phyloP scores from a whole-genome alignment of 2,329 filamentous ascomycete species.

The Scytalidium lignicola region DNA sequence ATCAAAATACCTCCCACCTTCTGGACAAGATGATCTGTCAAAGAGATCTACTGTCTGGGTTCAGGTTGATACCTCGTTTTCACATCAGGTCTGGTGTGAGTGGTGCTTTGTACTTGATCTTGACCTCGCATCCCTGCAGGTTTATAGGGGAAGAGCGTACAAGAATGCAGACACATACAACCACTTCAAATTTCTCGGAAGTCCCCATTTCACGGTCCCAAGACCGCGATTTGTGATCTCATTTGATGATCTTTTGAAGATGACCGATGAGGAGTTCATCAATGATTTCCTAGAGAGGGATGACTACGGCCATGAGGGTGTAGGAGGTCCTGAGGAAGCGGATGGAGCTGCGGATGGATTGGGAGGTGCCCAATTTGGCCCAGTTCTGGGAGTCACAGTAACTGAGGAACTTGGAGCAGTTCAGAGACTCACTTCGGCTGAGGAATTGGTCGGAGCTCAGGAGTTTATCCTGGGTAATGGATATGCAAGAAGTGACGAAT shows the following conservation, averaged over 20 bases:
- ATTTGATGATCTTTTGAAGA: neutral
- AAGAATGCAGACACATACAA: neutral
- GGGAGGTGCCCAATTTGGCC: no score
- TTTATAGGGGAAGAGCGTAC: neutral
- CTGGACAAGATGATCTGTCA: neutral
- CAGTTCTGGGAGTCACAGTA: no score
- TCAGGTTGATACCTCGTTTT: neutral
- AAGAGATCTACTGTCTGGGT: neutral
- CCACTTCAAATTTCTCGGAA: neutral
- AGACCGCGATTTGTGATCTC: neutral
- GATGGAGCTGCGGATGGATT: no score
- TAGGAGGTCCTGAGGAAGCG: no score
- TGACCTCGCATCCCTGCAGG: neutral
- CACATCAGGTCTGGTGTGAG: neutral
- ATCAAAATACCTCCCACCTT: neutral
- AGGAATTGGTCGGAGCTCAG: no score
- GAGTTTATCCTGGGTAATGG: no score
- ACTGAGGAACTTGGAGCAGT: no score
- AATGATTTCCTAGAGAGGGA: neutral
- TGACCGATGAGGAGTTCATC: neutral
- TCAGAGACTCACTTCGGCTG: no score
- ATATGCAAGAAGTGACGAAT: no score
- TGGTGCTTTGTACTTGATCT: neutral
- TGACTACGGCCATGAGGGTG: neutral
- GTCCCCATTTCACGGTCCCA: neutral